phyloP scores from a whole-genome alignment of 108 stramenopile genomes.

The Pseudonitzschia pungens region DNA sequence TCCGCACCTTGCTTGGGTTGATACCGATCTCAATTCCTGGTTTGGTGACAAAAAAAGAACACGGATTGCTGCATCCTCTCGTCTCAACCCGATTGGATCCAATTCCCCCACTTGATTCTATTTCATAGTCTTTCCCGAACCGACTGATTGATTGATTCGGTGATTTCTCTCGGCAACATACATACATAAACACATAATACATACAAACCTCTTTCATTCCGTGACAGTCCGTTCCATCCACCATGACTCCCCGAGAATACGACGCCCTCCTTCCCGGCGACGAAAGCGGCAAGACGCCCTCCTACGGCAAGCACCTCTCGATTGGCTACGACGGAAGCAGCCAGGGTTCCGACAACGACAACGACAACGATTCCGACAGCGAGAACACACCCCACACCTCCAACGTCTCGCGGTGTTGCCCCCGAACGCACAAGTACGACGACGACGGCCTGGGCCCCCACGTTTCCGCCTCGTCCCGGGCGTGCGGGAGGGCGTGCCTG shows the following conservation, averaged over 20 bases:
- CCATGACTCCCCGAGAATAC: slow-evolving; percentile 25
- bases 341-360: neutral
- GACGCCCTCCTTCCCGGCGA: slow-evolving; percentile 11
- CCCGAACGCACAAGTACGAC: neutral
- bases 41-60: no score
- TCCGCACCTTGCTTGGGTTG: no score
- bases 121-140: no score
- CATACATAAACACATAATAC: no score
- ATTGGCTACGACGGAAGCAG: neutral
- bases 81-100: no score
- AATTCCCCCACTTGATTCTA: no score
- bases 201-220: no score
- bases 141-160: no score
- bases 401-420: neutral
- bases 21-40: no score
- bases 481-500: neutral
- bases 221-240: neutral
- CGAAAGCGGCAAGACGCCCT: neutral
- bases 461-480: neutral
- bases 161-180: no score
- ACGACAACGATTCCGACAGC: slow-evolving; percentile 1
- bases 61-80: no score
- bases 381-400: neutral
- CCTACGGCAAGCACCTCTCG: slow-evolving; percentile 7
- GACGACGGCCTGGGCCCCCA: neutral